Conservation (phyloP, 768 basidiomycete species). For the Tremella yokohamensis region DNA sequence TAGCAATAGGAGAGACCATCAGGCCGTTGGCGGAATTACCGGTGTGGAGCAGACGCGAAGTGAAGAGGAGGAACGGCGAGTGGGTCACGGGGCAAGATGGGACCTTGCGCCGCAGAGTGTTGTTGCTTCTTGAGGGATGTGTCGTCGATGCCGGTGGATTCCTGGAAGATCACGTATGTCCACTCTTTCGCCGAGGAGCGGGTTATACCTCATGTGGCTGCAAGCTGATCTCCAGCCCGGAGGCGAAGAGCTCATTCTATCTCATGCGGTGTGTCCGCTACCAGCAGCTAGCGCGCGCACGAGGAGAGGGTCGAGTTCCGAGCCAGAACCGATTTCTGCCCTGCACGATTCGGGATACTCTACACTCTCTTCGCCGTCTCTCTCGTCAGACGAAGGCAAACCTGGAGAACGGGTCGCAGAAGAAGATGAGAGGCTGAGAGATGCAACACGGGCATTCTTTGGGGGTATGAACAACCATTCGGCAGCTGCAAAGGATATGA, state of each 20-base stretch:
- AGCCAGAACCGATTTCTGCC: not conserved
- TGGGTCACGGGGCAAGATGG: constrained; percentile 25
- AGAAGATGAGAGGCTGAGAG: constrained; percentile 41
- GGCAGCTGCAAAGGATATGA: constrained; percentile 44
- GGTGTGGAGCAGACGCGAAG: constrained; percentile 35
- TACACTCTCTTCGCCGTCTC: constrained; percentile 16
- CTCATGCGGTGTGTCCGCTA: constrained; percentile 54
- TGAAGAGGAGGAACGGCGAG: constrained; percentile 29
- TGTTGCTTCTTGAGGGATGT: constrained; percentile 62
- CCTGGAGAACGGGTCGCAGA: constrained; percentile 10
- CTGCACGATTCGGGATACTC: constrained; percentile 33
- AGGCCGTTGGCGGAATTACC: constrained; percentile 31
- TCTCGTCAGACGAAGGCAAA: constrained; percentile 4
- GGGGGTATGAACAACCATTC: constrained; percentile 73
- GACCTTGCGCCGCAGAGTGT: constrained; percentile 26
- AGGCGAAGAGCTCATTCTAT: constrained; percentile 58
- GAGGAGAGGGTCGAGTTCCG: constrained; percentile 9
- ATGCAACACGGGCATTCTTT: constrained; percentile 65
- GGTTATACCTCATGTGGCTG: no score
- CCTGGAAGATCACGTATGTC: constrained; percentile 65
- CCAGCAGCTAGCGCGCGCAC: not conserved
- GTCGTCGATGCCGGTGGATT: constrained; percentile 64
- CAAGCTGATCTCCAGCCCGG: constrained; percentile 60
- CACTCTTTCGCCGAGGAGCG: no score
- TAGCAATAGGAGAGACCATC: constrained; percentile 24